phyloP scores from a whole-genome alignment of 139 green algal genomes.

The Closterium sp. region DNA sequence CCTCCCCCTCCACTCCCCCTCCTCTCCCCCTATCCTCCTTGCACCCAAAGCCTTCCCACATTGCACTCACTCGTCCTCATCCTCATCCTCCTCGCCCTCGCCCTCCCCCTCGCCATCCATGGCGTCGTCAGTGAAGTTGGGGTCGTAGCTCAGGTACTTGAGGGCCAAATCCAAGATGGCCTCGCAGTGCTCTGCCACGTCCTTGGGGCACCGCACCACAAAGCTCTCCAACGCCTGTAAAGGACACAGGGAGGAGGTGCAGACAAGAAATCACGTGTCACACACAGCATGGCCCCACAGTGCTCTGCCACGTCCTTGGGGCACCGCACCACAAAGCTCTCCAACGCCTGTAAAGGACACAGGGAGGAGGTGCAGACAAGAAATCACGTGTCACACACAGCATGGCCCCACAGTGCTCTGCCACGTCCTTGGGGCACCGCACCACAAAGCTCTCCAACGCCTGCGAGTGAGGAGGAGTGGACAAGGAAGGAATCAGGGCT shows the following conservation, averaged over 20 bases:
- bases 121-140: conserved; percentile 82
- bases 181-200: conserved; percentile 43
- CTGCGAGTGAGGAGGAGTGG: conserved; percentile 42
- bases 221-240: conserved; percentile 82
- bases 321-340: conserved; percentile 76
- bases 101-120: conserved; percentile 62
- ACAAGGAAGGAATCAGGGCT: not conserved
- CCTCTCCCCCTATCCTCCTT: conserved; percentile 45
- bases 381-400: conserved; percentile 13
- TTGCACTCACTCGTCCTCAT: conserved; percentile 46
- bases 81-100: conserved; percentile 61
- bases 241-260: not conserved
- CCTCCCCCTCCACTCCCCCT: not conserved
- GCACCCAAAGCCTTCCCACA: too few relatives aligned
- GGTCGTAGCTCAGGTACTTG: conserved; percentile 78
- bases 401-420: conserved; percentile 33
- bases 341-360: conserved; percentile 77
- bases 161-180: conserved; percentile 57
- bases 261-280: too few relatives aligned
- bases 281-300: conserved; percentile 43
- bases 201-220: conserved; percentile 66
- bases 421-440: conserved; percentile 62
- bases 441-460: conserved; percentile 83
- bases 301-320: conserved; percentile 55
- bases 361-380: not conserved